Evolutionary conservation across 2,329 filamentous ascomycete species (phyloP).

Genomic region (Pochonia chlamydosporia): DNA sequence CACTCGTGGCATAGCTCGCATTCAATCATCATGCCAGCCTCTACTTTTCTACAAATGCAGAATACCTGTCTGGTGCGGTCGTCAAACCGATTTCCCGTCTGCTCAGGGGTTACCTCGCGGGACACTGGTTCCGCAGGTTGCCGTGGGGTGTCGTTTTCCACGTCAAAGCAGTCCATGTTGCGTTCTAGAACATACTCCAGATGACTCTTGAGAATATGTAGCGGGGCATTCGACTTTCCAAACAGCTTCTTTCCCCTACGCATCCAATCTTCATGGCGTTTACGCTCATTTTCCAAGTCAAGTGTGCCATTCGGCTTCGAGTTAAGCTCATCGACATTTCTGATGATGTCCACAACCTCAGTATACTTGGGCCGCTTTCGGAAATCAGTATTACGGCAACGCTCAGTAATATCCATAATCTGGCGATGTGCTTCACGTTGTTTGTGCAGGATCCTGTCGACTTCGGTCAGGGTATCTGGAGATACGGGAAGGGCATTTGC

Average conservation of each 20-base stretch:
- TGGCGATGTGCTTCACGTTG: constrained; percentile 90
- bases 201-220: constrained; percentile 91
- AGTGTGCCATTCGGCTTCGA: constrained; percentile 87
- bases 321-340: constrained; percentile 80
- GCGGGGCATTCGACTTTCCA: constrained; percentile 92
- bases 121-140: constrained; percentile 89
- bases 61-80: constrained; percentile 75
- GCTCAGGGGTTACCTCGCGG: constrained; percentile 62
- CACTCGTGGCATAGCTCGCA: constrained; percentile 98
- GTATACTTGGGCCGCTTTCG: constrained; percentile 77
- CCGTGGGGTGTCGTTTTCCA: constrained; percentile 75
- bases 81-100: constrained; percentile 49
- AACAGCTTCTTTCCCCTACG: constrained; percentile 95
- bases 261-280: constrained; percentile 98
- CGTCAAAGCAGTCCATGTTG: constrained; percentile 87
- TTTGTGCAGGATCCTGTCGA: constrained; percentile 91
- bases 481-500: constrained; percentile 70
- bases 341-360: constrained; percentile 87
- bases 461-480: constrained; percentile 68
- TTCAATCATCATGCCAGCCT: constrained; percentile 99
- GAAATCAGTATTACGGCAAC: constrained; percentile 69
- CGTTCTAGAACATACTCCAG: constrained; percentile 90
- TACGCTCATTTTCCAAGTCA: constrained; percentile 90
- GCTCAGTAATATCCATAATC: constrained; percentile 75
- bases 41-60: constrained; percentile 88